Percentiles rank a stretch among this genome's conserved stretches.
Evolutionary conservation across 768 basidiomycete genomes (phyloP).

Genomic region (Serendipita indica): DNA sequence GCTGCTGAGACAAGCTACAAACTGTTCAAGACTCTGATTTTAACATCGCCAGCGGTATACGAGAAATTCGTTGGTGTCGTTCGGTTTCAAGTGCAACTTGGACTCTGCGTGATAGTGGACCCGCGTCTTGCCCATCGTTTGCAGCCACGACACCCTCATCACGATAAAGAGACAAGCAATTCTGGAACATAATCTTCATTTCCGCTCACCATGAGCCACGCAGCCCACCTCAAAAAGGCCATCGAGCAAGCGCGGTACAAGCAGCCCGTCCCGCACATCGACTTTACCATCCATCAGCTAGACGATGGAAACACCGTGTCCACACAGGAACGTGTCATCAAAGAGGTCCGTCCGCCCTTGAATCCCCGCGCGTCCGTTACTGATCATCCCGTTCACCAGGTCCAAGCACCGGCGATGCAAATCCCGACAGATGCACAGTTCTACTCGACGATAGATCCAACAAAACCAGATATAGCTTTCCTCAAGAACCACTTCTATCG

Average conservation of each 20-base stretch:
- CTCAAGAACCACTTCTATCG: slow-evolving; percentile 99
- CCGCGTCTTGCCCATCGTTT: too few relatives aligned
- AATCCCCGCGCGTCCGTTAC: neutral
- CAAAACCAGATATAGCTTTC: slow-evolving; percentile 89
- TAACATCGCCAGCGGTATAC: too few relatives aligned
- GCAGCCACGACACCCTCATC: too few relatives aligned
- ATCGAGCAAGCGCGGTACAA: slow-evolving; percentile 22
- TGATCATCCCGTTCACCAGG: slow-evolving; percentile 31
- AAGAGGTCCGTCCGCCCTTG: slow-evolving; percentile 53
- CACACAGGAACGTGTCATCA: slow-evolving; percentile 90
- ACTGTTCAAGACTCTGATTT: too few relatives aligned
- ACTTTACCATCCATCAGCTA: slow-evolving; percentile 83
- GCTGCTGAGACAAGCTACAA: too few relatives aligned
- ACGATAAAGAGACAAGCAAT: neutral
- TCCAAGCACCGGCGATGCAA: slow-evolving; percentile 93
- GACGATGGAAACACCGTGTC: slow-evolving; percentile 85
- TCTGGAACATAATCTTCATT: neutral
- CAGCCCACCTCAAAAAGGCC: slow-evolving; percentile 19
- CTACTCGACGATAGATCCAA: slow-evolving; percentile 68
- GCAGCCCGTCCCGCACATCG: slow-evolving; percentile 44
- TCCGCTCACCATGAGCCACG: slow-evolving; percentile 9
- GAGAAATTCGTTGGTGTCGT: too few relatives aligned
- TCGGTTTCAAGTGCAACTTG: too few relatives aligned
- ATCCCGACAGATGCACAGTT: slow-evolving; percentile 90
- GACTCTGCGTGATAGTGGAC: too few relatives aligned